A percentile compares a stretch with the other conserved stretches of the same genome.
Conservation (phyloP, 176 grass and related monocot genomes). For the Elaeis guineensis region DNA sequence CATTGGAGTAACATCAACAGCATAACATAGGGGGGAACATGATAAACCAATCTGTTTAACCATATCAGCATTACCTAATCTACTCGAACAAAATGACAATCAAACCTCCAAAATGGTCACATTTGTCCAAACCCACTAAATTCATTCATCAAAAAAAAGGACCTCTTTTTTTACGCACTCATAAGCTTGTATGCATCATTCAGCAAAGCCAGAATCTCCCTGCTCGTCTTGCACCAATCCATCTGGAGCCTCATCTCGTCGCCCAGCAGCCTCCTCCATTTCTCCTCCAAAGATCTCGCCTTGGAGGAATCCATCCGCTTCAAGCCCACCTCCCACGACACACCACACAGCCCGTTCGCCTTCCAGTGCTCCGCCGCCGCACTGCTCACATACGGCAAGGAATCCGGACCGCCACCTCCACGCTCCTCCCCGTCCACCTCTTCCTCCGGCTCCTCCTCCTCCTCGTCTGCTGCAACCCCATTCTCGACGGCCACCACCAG, state of each 20-base stretch:
- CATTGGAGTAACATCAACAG: no score
- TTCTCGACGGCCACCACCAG: neutral
- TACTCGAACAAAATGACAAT: no score
- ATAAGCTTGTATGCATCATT: neutral
- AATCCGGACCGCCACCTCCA: neutral
- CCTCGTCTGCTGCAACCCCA: neutral
- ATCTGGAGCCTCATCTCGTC: slow-evolving; percentile 4
- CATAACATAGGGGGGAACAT: no score
- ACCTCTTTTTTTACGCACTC: no score
- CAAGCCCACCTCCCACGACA: neutral
- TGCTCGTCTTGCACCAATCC: neutral
- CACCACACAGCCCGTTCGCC: neutral
- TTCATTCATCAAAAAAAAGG: no score
- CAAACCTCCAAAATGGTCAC: no score
- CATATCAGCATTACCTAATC: no score
- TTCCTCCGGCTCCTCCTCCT: neutral
- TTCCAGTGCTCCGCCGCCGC: slow-evolving; percentile 8
- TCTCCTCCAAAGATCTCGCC: slow-evolving; percentile 6
- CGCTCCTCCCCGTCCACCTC: neutral
- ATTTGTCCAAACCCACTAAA: no score
- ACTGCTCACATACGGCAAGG: slow-evolving; percentile 6
- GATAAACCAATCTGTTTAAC: no score
- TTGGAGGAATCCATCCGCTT: slow-evolving; percentile 1
- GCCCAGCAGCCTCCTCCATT: slow-evolving; percentile 1
- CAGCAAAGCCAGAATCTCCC: neutral